Base-by-base conservation (phyloP, 371 early-diverging fungal species). In the Gilbertella persicaria region DNA sequence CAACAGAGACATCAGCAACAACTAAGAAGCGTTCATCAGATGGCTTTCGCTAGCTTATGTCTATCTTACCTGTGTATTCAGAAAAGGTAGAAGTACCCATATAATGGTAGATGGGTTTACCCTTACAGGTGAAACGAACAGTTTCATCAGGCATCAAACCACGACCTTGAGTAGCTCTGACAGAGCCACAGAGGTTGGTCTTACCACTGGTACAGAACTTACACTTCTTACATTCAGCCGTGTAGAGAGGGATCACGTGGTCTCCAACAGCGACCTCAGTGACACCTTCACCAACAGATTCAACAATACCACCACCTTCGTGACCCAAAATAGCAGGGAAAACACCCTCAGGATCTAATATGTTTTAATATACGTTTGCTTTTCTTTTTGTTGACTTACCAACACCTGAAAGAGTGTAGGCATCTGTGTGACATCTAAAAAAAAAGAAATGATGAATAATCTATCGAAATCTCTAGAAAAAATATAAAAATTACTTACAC, bases 31-130 rank as follows among this genome's bases (percentile, higher is more conserved):
- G 19, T n/a, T 14, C n/a, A 25, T 24, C n/a, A n/a, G 26, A 44
- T 16, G 30, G 16, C 14, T n/a, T 23, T 28, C 17, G 12, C 37
- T 38, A 14, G 3, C 13, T 28, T 42, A 9, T 50, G 0, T 13
- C 20, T 17, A 17, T 4, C 56, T 66, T 67, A 79, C 77, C 78
- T 5, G 96, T 94, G 83, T 97, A 97, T 74, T 97, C 93, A 56
- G 88, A 85, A 65, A 97, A 97, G 6, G 98, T 95, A 13, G 95
- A 94, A 49, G 90, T 90, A 14, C 98, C 98, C 98, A 97, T 97
- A 73, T 91, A 96, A 66, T 97, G 98, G 71, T 86, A 92, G 53
- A 96, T 86, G 12, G 78, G 69, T 61, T 92, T 69, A 17, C 96
- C 97, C 50, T 87, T 89, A 85, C 94, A 91, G 24, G 93, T 86